Percentiles rank a stretch among this genome's conserved stretches.
phyloP scores from a whole-genome alignment of 352 stramenopile species.

The Phytophthora ramorum region DNA sequence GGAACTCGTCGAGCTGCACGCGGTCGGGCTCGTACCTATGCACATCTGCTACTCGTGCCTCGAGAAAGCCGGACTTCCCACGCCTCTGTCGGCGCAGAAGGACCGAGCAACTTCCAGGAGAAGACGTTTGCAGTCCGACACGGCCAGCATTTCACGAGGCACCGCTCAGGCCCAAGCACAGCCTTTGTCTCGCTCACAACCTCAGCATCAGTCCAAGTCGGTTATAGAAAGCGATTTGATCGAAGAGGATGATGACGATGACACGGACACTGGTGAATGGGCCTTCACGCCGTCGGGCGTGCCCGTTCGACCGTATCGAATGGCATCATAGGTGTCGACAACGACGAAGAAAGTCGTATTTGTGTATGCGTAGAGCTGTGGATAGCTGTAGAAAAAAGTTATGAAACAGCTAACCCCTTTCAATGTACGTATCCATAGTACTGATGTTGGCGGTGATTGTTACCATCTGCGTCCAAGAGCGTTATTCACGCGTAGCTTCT shows the following conservation, averaged over 20 bases:
- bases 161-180: slow-evolving; percentile 5
- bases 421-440: background rate
- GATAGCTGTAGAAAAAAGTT: background rate
- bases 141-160: slow-evolving; percentile 3
- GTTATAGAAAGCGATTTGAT: slow-evolving; percentile 29
- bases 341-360: slow-evolving; percentile 8
- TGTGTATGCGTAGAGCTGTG: slow-evolving; percentile 3
- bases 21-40: slow-evolving; percentile 49
- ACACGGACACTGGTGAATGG: slow-evolving; percentile 44
- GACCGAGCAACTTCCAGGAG: slow-evolving; percentile 13
- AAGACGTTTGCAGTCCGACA: slow-evolving; percentile 36
- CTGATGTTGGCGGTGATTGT: too few relatives aligned
- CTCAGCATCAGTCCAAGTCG: slow-evolving; percentile 21
- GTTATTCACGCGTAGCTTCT: too few relatives aligned
- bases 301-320: slow-evolving; percentile 38
- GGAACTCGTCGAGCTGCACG: slow-evolving; percentile 46
- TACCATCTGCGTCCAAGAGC: too few relatives aligned
- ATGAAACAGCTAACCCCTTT: background rate
- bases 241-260: slow-evolving; percentile 34
- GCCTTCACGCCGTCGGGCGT: slow-evolving; percentile 36
- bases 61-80: slow-evolving; percentile 29
- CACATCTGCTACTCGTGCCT: slow-evolving; percentile 49
- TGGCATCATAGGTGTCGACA: slow-evolving; percentile 7
- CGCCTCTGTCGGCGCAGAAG: slow-evolving; percentile 19
- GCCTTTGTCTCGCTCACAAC: slow-evolving; percentile 20